A percentile compares a stretch with the other conserved stretches of the same genome.
phyloP scores from a whole-genome alignment of 1,284 basidiomycete species.

The Tylopilus microsporus region DNA sequence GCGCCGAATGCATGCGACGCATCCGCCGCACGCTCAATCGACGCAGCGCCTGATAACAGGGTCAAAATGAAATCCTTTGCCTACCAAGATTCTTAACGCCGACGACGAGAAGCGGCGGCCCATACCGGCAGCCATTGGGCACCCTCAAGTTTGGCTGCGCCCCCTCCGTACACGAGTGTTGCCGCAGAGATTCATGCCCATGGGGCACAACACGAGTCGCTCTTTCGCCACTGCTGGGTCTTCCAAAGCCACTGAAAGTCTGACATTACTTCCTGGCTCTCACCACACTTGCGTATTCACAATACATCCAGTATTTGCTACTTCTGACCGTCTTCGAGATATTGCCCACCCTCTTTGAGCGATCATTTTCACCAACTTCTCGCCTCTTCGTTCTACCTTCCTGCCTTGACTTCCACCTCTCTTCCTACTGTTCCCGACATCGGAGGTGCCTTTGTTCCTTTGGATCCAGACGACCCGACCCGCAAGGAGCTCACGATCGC shows the following conservation, averaged over 20 bases:
- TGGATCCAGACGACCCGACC: no score
- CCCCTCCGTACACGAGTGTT: constrained; percentile 21
- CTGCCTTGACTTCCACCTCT: no score
- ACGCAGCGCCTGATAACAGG: constrained; percentile 4
- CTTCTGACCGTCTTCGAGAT: constrained; percentile 17
- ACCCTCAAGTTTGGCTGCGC: constrained; percentile 9
- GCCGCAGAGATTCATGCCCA: constrained; percentile 4
- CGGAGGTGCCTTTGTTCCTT: no score
- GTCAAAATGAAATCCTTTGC: not conserved
- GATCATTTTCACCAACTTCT: no score
- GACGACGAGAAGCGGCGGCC: constrained; percentile 3
- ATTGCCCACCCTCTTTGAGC: constrained; percentile 25
- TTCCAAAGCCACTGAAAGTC: constrained; percentile 15
- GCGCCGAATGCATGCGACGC: not conserved
- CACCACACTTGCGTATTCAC: constrained; percentile 22
- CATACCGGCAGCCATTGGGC: not conserved
- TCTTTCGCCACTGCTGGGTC: constrained; percentile 7
- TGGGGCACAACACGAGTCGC: not conserved
- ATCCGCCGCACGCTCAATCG: not conserved
- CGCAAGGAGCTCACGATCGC: no score
- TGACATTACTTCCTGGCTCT: constrained; percentile 20
- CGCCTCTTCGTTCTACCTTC: no score
- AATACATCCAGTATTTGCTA: constrained; percentile 19
- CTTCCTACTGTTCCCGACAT: no score
- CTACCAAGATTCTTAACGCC: constrained; percentile 1